A percentile compares a stretch with the other conserved stretches of the same genome.
Conservation (phyloP, 805 yeast genomes). For the Wickerhamomyces pijperi region DNA sequence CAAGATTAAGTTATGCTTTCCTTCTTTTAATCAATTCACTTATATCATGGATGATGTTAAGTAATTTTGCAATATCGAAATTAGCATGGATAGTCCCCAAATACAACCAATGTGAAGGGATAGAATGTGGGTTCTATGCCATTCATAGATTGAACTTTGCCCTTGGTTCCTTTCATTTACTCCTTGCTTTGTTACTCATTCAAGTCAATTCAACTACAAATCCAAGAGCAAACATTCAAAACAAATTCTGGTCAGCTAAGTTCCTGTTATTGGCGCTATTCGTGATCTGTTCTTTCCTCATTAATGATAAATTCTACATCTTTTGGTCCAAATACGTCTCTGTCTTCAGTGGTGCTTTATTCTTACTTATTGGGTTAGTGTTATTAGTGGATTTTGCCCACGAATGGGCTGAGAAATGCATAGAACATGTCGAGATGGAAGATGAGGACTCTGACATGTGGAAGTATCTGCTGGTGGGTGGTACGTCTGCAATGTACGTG, state of each 20-base stretch:
- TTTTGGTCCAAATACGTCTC: constrained; percentile 89
- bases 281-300: constrained; percentile 52
- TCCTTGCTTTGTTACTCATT: constrained; percentile 53
- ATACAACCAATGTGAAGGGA: constrained; percentile 69
- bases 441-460: constrained; percentile 51
- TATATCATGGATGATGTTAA: constrained; percentile 85
- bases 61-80: constrained; percentile 66
- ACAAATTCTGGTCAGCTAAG: constrained; percentile 85
- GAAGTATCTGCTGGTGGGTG: constrained; percentile 74
- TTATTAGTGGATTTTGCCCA: constrained; percentile 94
- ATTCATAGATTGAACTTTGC: constrained; percentile 91
- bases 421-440: constrained; percentile 80
- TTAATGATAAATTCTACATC: constrained; percentile 81
- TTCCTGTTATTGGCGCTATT: constrained; percentile 46
- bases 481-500: constrained; percentile 77
- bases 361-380: constrained; percentile 82
- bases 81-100: constrained; percentile 42
- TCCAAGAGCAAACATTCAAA: constrained; percentile 75
- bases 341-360: constrained; percentile 70
- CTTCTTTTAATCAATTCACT: constrained; percentile 68
- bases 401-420: constrained; percentile 95
- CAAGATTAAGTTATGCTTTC: constrained; percentile 79
- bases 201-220: constrained; percentile 71
- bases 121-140: constrained; percentile 85
- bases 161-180: constrained; percentile 65